These are phyloP conservation scores for Sanguinoderma infundibulare DNA, from an alignment of 1,284 basidiomycete species.

Conservation along the genomic window DNA sequence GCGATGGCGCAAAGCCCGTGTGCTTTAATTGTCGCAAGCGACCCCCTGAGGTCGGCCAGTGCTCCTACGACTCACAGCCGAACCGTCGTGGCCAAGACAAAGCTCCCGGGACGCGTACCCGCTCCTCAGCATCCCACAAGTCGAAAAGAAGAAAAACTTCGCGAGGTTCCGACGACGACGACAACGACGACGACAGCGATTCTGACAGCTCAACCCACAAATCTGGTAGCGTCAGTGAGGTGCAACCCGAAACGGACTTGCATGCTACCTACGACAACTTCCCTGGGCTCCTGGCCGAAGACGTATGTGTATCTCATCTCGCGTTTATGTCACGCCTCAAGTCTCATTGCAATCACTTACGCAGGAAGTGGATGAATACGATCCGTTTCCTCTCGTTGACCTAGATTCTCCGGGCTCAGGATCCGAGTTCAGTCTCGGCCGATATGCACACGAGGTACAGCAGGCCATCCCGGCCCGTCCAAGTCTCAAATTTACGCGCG, in stretches of 20 bases:
- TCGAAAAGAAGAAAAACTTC: slow-evolving; percentile 6
- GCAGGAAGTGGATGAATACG: slow-evolving; percentile 15
- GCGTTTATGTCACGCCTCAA: background rate
- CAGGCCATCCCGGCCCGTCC: slow-evolving; percentile 14
- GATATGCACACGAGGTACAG: background rate
- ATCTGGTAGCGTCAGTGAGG: background rate
- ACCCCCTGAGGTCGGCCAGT: slow-evolving; percentile 33
- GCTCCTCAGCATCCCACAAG: slow-evolving; percentile 28
- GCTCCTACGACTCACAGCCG: slow-evolving; percentile 63
- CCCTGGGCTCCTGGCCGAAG: slow-evolving; percentile 1
- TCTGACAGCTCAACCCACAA: slow-evolving; percentile 1
- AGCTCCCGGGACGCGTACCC: slow-evolving; percentile 70
- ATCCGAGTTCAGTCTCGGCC: background rate
- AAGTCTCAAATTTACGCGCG: slow-evolving; percentile 20
- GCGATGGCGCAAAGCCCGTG: slow-evolving; percentile 74
- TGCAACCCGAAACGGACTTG: background rate
- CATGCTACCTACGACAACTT: slow-evolving; percentile 4
- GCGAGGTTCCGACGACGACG: background rate
- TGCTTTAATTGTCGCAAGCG: slow-evolving; percentile 71
- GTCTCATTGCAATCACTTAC: background rate
- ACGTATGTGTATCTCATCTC: background rate
- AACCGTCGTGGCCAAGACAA: slow-evolving; percentile 79
- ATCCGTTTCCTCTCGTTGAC: slow-evolving; percentile 20
- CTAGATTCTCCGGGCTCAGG: slow-evolving; percentile 2
- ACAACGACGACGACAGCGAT: slow-evolving; percentile 1